These are phyloP conservation scores for Coriaria nepalensis DNA, from an alignment of 306 rosid genomes.

Conservation along the genomic window DNA sequence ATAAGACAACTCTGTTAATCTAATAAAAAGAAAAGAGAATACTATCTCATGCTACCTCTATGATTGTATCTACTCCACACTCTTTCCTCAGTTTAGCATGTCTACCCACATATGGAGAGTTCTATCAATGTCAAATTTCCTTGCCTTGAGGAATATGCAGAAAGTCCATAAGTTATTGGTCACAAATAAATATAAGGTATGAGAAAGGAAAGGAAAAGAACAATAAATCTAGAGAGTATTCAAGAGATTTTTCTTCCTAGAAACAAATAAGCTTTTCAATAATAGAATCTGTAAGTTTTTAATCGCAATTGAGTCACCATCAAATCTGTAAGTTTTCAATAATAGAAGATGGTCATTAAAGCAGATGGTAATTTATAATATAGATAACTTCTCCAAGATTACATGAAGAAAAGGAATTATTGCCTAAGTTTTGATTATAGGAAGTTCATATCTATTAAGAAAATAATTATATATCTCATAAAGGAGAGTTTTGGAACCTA, in stretches of 20 bases:
- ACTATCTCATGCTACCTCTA: constrained; percentile 39
- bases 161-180: constrained; percentile 11
- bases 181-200: constrained; percentile 5
- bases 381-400: no score
- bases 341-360: no score
- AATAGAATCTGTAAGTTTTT: no score
- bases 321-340: no score
- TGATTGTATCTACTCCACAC: constrained; percentile 49
- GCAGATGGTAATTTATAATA: no score
- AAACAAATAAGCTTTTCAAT: no score
- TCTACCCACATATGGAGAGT: constrained; percentile 81
- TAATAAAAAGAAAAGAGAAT: background rate
- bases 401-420: no score
- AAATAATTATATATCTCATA: no score
- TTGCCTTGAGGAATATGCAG: constrained; percentile 83
- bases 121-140: constrained; percentile 82
- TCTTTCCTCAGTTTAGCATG: constrained; percentile 87
- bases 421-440: no score
- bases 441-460: no score
- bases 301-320: no score
- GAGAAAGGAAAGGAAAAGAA: constrained; percentile 2
- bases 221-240: background rate
- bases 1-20: background rate
- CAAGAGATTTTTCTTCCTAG: background rate
- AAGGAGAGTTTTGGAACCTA: no score